phyloP scores from a whole-genome alignment of 805 yeast species.

The Brettanomyces naardenensis region DNA sequence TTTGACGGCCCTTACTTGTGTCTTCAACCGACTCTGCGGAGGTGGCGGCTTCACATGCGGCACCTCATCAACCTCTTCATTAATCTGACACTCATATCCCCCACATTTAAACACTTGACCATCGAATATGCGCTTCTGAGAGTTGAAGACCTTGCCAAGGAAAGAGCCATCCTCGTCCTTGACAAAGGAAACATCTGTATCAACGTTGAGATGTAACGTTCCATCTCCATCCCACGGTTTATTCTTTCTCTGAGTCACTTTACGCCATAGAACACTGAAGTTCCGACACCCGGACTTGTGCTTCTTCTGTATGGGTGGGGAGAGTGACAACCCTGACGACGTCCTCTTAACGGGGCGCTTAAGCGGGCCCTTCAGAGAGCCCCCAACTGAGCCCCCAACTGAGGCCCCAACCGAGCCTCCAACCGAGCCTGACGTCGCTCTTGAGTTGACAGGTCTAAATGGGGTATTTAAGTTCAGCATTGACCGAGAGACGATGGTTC shows the following conservation, averaged over 20 bases:
- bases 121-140: conserved; percentile 16
- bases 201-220: conserved; percentile 28
- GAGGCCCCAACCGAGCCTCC: no score
- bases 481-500: no score
- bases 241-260: conserved; percentile 65
- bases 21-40: no score
- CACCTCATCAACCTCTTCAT: conserved; percentile 26
- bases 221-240: conserved; percentile 98
- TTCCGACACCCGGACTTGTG: no score
- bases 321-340: no score
- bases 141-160: conserved; percentile 14
- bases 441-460: conserved; percentile 42
- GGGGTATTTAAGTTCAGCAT: conserved; percentile 31
- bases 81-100: conserved; percentile 54
- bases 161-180: conserved; percentile 23
- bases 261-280: conserved; percentile 52
- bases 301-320: no score
- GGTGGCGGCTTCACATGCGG: neutral
- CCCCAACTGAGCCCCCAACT: no score
- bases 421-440: conserved; percentile 9
- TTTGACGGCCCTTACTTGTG: no score
- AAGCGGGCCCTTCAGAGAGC: no score
- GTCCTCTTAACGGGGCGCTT: no score
- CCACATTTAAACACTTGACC: conserved; percentile 40
- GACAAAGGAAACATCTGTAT: conserved; percentile 14